Conservation (phyloP, 352 stramenopile genomes). For the Phytophthora sansomeana region DNA sequence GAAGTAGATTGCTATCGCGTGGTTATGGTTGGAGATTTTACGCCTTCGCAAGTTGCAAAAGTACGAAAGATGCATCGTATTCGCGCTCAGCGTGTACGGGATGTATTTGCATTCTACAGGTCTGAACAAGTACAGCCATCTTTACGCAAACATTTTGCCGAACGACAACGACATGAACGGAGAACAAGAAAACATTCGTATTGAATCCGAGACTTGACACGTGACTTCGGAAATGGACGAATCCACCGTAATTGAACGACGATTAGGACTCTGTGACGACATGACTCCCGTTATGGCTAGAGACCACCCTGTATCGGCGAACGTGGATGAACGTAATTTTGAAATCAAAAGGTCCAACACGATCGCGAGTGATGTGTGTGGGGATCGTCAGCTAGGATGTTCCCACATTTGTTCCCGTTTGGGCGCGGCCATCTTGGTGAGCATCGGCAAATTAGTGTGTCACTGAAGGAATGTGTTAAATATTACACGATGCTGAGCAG, state of each 20-base stretch:
- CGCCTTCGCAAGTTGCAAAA: background rate
- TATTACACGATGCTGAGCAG: too few species aligned
- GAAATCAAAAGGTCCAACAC: background rate
- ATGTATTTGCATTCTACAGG: slow-evolving; percentile 11
- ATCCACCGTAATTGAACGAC: background rate
- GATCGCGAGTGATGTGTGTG: background rate
- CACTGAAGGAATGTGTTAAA: too few species aligned
- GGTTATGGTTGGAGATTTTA: too few species aligned
- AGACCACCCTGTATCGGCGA: too few species aligned
- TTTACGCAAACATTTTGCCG: background rate
- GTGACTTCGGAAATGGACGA: background rate
- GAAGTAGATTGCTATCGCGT: too few species aligned
- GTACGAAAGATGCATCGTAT: slow-evolving; percentile 10
- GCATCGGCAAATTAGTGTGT: too few species aligned
- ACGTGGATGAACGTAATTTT: slow-evolving; percentile 1
- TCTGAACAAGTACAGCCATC: slow-evolving; percentile 1
- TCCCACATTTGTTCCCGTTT: slow-evolving; percentile 5
- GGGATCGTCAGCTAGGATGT: background rate
- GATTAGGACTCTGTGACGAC: too few species aligned
- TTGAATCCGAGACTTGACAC: background rate
- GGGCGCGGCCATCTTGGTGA: too few species aligned
- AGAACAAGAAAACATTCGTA: slow-evolving; percentile 6
- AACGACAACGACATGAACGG: background rate
- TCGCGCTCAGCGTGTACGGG: background rate
- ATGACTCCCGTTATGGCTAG: too few species aligned